Conservation (phyloP, 1,139 yeast species). For the Yamadazyma sp. region DNA sequence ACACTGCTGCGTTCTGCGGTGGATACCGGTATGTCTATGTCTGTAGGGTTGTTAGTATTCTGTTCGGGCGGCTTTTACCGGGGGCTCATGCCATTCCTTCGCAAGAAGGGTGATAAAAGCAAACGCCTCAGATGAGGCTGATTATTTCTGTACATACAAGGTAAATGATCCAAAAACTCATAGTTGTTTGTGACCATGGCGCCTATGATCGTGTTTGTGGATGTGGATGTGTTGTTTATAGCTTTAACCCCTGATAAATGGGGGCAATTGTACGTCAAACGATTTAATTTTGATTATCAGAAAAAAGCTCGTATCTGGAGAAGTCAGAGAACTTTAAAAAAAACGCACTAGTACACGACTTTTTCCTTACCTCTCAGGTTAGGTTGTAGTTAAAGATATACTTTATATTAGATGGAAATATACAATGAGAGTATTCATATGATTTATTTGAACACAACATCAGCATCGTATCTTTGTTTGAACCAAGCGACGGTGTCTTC, state of each 20-base stretch:
- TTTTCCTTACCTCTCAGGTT: no score
- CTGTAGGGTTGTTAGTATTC: constrained; percentile 11
- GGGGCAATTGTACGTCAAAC: no score
- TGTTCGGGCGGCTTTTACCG: not conserved
- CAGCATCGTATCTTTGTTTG: constrained; percentile 99
- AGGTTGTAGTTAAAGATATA: no score
- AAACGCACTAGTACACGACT: no score
- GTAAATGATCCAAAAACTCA: constrained; percentile 35
- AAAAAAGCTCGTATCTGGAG: not conserved
- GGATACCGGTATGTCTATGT: constrained; percentile 29
- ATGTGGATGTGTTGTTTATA: no score
- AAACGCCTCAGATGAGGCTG: not conserved
- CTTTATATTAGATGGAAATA: constrained; percentile 2
- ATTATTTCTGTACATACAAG: constrained; percentile 17
- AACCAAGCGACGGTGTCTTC: constrained; percentile 98
- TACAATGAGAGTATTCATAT: not conserved
- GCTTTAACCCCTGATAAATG: no score
- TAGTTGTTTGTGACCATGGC: constrained; percentile 27
- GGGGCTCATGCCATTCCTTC: no score
- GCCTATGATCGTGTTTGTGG: not conserved
- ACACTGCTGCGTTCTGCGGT: constrained; percentile 35
- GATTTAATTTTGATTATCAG: not conserved
- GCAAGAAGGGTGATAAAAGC: not conserved
- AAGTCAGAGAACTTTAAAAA: no score
- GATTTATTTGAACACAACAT: constrained; percentile 79